These are phyloP conservation scores for Microsporum audouinii DNA, from an alignment of 2,329 filamentous ascomycete species.

Conservation along the genomic window DNA sequence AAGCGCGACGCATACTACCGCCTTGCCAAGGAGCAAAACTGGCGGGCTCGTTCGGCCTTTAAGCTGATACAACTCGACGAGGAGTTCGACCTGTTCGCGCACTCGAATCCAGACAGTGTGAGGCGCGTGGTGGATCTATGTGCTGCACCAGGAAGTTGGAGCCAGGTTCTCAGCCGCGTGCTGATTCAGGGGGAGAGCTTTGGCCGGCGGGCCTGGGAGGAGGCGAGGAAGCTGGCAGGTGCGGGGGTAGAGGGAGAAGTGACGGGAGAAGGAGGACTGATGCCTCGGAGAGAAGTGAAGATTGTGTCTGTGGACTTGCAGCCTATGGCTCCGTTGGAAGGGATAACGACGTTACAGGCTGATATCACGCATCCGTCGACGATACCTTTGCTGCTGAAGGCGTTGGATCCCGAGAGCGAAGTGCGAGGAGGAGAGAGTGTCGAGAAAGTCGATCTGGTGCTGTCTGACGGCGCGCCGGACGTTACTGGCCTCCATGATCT, in stretches of 20 bases:
- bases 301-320: constrained; percentile 95
- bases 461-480: constrained; percentile 91
- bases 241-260: constrained; percentile 23
- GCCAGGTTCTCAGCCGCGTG: constrained; percentile 85
- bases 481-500: constrained; percentile 94
- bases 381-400: constrained; percentile 73
- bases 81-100: constrained; percentile 87
- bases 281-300: constrained; percentile 61
- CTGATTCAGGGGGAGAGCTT: constrained; percentile 90
- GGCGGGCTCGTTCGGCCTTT: constrained; percentile 91
- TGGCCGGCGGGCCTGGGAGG: constrained; percentile 73
- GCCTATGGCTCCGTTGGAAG: constrained; percentile 85
- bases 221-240: constrained; percentile 27
- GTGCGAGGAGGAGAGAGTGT: neutral
- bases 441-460: constrained; percentile 64
- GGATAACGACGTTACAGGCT: constrained; percentile 81
- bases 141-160: constrained; percentile 93
- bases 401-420: constrained; percentile 57
- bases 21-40: constrained; percentile 96
- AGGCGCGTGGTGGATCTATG: constrained; percentile 92
- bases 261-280: constrained; percentile 21
- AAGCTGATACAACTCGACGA: constrained; percentile 92
- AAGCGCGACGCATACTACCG: constrained; percentile 97
- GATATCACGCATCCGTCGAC: constrained; percentile 97
- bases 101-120: constrained; percentile 51